Percentiles rank a stretch among this genome's conserved stretches.
Evolutionary conservation across 2,329 filamentous ascomycete species (phyloP).

Genomic region (Nigrospora oryzae): DNA sequence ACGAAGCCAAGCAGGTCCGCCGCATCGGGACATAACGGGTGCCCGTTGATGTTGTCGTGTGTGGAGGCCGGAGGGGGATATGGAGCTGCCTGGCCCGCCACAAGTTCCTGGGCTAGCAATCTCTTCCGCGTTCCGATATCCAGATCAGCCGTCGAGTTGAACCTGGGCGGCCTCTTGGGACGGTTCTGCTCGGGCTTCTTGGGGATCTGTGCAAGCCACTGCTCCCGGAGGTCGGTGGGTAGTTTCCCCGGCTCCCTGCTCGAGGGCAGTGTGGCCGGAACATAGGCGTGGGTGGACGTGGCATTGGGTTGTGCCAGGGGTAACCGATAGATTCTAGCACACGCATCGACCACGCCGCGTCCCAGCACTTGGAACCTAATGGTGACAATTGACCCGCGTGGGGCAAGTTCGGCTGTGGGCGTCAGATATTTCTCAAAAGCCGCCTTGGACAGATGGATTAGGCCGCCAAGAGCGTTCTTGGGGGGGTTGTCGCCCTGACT

Average conservation of each 20-base stretch:
- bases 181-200: conserved; percentile 12
- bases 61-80: conserved; percentile 27
- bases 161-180: conserved; percentile 18
- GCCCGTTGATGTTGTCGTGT: conserved; percentile 32
- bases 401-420: conserved; percentile 14
- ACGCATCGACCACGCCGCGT: conserved; percentile 61
- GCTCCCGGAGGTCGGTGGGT: conserved; percentile 45
- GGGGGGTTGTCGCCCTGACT: conserved; percentile 4
- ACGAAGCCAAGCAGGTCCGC: conserved; percentile 83
- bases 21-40: conserved; percentile 63
- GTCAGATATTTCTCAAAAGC: conserved; percentile 24
- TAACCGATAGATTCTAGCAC: conserved; percentile 80
- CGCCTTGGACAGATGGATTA: conserved; percentile 28
- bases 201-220: conserved; percentile 58
- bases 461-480: conserved; percentile 13
- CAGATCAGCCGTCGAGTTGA: conserved; percentile 11
- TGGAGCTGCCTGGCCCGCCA: conserved; percentile 23
- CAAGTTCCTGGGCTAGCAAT: conserved; percentile 38
- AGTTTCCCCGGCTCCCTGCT: conserved; percentile 16
- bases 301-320: conserved; percentile 30
- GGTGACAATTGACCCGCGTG: conserved; percentile 39
- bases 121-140: conserved; percentile 30
- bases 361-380: conserved; percentile 59
- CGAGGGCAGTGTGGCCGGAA: conserved; percentile 34
- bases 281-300: conserved; percentile 25